Conservation (phyloP, 805 yeast species). For the Schwanniomyces pseudopolymorphus region DNA sequence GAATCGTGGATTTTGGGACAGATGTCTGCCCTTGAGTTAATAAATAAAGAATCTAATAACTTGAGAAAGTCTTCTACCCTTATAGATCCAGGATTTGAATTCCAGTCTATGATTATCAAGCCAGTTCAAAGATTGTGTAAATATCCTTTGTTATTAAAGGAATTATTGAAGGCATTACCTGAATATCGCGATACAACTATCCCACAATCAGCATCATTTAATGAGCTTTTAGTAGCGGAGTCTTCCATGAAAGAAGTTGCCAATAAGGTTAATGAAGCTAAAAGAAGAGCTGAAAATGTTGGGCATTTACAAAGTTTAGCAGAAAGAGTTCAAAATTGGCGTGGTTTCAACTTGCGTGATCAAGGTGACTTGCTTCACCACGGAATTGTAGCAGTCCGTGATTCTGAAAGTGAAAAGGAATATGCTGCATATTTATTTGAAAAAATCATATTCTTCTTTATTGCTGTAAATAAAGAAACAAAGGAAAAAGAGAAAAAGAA, state of each 20-base stretch:
- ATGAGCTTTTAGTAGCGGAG: slow-evolving; percentile 70
- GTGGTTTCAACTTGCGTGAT: slow-evolving; percentile 74
- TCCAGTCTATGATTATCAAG: slow-evolving; percentile 84
- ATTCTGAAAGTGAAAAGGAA: slow-evolving; percentile 74
- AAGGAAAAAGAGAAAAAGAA: slow-evolving; percentile 32
- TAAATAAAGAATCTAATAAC: slow-evolving; percentile 59
- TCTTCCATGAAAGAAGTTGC: slow-evolving; percentile 83
- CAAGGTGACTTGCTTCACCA: slow-evolving; percentile 84
- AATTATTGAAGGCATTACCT: slow-evolving; percentile 67
- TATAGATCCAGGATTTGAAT: slow-evolving; percentile 82
- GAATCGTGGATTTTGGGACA: slow-evolving; percentile 95
- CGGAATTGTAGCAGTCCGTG: slow-evolving; percentile 68
- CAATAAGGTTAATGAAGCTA: slow-evolving; percentile 86
- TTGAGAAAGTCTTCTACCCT: slow-evolving; percentile 55
- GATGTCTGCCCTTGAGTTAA: slow-evolving; percentile 79
- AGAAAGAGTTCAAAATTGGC: slow-evolving; percentile 85
- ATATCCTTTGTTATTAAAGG: slow-evolving; percentile 81
- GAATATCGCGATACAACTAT: slow-evolving; percentile 14
- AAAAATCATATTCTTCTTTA: slow-evolving; percentile 49
- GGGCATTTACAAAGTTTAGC: slow-evolving; percentile 65
- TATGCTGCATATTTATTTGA: slow-evolving; percentile 90
- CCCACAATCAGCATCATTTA: slow-evolving; percentile 36
- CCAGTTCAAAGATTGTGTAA: slow-evolving; percentile 97
- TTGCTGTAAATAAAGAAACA: slow-evolving; percentile 21
- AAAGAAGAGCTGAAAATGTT: slow-evolving; percentile 85